These are phyloP conservation scores for Helianthus tuberosus DNA, from an alignment of 129 eudicot species.

Conservation along the genomic window DNA sequence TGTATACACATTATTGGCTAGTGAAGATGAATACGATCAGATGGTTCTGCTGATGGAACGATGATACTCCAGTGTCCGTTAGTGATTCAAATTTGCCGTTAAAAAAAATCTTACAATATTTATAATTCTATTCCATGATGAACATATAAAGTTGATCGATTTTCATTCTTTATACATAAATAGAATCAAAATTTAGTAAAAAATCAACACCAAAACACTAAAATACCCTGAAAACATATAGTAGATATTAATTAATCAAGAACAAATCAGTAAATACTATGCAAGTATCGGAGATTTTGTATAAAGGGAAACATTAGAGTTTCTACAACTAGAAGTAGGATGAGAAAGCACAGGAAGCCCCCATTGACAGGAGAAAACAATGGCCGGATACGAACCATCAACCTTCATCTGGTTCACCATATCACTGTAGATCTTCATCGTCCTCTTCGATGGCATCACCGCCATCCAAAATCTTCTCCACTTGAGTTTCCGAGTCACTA, in stretches of 20 bases:
- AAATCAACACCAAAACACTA: not conserved
- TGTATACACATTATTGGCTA: too few species aligned
- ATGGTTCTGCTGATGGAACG: too few species aligned
- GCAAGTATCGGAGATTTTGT: slow-evolving; percentile 18
- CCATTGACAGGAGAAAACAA: slow-evolving; percentile 64
- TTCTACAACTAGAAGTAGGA: slow-evolving; percentile 47
- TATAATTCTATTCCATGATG: too few species aligned
- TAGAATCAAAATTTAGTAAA: not conserved
- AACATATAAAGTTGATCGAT: too few species aligned
- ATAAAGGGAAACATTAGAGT: slow-evolving; percentile 29
- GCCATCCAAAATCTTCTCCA: slow-evolving; percentile 73
- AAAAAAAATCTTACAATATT: too few species aligned
- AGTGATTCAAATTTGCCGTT: too few species aligned
- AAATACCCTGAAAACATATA: not conserved
- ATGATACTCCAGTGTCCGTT: too few species aligned
- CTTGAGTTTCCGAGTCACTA: slow-evolving; percentile 47
- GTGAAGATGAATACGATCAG: too few species aligned
- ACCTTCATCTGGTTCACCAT: slow-evolving; percentile 44
- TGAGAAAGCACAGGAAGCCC: slow-evolving; percentile 88
- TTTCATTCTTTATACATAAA: not conserved
- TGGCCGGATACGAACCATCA: slow-evolving; percentile 51
- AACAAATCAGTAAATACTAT: slow-evolving; percentile 22
- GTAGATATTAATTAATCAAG: slow-evolving; percentile 1
- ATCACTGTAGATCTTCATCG: slow-evolving; percentile 48
- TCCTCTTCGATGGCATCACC: slow-evolving; percentile 52